Evolutionary conservation across 2,329 filamentous ascomycete genomes (phyloP).

Genomic region (Zopfia rhizophila): DNA sequence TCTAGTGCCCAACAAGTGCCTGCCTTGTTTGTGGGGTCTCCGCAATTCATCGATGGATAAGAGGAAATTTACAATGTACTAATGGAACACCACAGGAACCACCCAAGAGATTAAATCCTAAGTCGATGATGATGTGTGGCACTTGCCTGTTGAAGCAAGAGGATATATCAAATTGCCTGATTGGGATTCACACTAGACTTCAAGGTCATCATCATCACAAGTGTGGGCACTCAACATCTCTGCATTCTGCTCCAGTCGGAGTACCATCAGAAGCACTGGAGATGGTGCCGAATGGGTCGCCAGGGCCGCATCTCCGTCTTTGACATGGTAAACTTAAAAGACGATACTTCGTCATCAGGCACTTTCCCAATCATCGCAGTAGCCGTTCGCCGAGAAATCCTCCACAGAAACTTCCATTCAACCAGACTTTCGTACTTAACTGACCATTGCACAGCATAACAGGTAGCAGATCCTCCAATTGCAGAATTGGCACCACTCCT

Average conservation of each 20-base stretch:
- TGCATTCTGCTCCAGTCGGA: background rate
- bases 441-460: slow-evolving; percentile 16
- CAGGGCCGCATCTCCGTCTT: slow-evolving; percentile 16
- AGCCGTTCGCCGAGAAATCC: background rate
- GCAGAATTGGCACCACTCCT: slow-evolving; percentile 17
- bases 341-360: slow-evolving; percentile 1
- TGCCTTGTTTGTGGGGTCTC: slow-evolving; percentile 20
- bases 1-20: slow-evolving; percentile 14
- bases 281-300: slow-evolving; percentile 13
- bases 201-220: background rate
- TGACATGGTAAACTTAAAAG: no score
- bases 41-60: slow-evolving; percentile 15
- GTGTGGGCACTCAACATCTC: background rate
- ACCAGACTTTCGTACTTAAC: slow-evolving; percentile 22
- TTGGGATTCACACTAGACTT: background rate
- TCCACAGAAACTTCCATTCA: slow-evolving; percentile 11
- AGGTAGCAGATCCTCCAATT: slow-evolving; percentile 13
- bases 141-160: no score
- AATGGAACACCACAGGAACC: no score
- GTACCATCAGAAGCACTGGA: background rate
- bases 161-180: no score
- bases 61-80: no score
- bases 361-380: background rate
- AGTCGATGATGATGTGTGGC: no score
- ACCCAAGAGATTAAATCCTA: no score